Evolutionary conservation across 2,329 filamentous ascomycete species (phyloP), one percentile per base, ranked within the genome.

Genomic region (Phialophora macrospora): DNA sequence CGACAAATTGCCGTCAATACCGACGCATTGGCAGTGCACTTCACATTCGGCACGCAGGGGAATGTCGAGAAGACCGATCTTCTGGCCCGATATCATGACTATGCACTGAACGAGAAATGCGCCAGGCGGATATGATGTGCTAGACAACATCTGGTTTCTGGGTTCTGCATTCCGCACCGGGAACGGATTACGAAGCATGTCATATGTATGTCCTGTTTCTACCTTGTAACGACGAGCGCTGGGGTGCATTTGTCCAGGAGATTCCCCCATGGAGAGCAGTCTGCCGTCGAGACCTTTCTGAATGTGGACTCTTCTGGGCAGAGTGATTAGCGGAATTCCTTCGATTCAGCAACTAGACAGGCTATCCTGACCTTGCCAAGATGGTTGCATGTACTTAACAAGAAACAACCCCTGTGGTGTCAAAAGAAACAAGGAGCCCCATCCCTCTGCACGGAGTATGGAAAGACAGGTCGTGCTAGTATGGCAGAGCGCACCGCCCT

Each of bases 51-150:
- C 11, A 77, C 77, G 7, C 78, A 81, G 66, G 71, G 75, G 7
- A 77, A 78, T 8, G 62, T 86, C 62, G 78, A 80, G n/a, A 75
- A 77, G 58, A 86, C 85, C 0, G 84, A 87, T 70, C 75, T 87
- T 17, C 74, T 87, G 8, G 78, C 81, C 44, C 77, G 85, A 34
- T 87, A 86, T 71, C 78, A 80, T 14, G 77, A 79, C 1, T 86
- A 83, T 74, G 85, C 84, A 0, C 76, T 79, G 44, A 83, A 87
- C 69, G 80, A 78, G 24, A 79, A 85, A 17, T 87, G 85, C 66
- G 69, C 68, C 17, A 56, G 68, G 32, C 49, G 62, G 56, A 62
- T 62, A 1, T 65, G 58, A 68, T 24, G 17, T n/a, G 26, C 22
- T 14, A 12, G 48, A 44, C 38, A 44, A 20, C 38, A n/a, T 8